Percentiles rank a stretch among this genome's conserved stretches.
Conservation (phyloP, 225 moss, liverwort and hornwort species). For the Pseudisothecium myosuroides region DNA sequence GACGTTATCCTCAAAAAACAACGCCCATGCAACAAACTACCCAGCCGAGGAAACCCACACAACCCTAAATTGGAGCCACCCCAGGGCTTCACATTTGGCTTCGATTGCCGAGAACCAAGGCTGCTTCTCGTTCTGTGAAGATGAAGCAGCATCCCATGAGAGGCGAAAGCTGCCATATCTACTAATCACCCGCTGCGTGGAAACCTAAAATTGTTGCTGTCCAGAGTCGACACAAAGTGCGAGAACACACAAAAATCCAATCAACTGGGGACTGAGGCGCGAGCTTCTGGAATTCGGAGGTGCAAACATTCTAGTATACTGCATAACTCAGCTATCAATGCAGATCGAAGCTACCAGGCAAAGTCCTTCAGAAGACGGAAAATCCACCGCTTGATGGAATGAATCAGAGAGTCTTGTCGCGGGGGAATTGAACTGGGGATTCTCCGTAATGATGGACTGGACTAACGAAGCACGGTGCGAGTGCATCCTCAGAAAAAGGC, state of each 20-base stretch:
- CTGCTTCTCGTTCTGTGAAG: neutral
- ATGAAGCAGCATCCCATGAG: neutral
- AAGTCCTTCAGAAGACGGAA: neutral
- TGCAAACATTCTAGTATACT: neutral
- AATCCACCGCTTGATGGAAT: neutral
- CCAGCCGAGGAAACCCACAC: neutral
- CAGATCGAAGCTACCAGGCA: neutral
- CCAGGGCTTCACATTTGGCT: neutral
- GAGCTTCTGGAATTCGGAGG: neutral
- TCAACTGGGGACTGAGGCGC: neutral
- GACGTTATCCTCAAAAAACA: neutral
- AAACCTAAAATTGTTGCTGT: neutral
- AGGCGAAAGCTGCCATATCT: slow-evolving; percentile 6
- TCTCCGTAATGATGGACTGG: neutral
- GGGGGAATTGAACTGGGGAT: neutral
- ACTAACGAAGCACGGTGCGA: neutral
- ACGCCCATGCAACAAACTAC: neutral
- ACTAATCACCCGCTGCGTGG: neutral
- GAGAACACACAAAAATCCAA: neutral
- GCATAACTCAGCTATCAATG: neutral
- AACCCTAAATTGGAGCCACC: neutral
- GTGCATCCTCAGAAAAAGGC: neutral
- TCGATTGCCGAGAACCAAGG: neutral
- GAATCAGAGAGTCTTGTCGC: neutral
- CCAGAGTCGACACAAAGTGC: neutral